These are phyloP conservation scores for Fusarium heterosporum DNA, from an alignment of 2,329 filamentous ascomycete species.

Conservation along the genomic window DNA sequence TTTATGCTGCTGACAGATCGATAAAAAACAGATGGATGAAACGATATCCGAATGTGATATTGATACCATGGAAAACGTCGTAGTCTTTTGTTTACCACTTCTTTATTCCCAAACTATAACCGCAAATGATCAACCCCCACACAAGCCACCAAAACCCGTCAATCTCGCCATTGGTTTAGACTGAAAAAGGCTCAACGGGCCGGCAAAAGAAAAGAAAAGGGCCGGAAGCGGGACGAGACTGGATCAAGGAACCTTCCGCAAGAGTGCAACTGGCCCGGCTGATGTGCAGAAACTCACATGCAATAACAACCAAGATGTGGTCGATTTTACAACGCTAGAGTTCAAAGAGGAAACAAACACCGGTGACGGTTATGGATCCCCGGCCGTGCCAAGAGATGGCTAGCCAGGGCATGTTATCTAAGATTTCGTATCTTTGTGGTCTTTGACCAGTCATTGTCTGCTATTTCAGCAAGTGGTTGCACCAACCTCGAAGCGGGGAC, in stretches of 20 bases:
- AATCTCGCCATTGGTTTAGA: background rate
- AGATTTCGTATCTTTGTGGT: background rate
- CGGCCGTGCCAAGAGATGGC: slow-evolving; percentile 19
- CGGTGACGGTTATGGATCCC: slow-evolving; percentile 1
- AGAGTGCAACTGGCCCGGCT: background rate
- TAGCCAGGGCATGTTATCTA: slow-evolving; percentile 17
- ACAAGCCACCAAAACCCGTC: slow-evolving; percentile 6
- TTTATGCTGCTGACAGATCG: too few relatives aligned
- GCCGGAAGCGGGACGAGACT: background rate
- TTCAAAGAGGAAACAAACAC: slow-evolving; percentile 25
- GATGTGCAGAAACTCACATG: slow-evolving; percentile 5
- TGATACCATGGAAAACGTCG: too few relatives aligned
- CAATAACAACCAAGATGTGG: slow-evolving; percentile 2
- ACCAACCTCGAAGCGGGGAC: too few relatives aligned
- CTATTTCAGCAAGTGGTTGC: too few relatives aligned
- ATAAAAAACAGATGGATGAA: too few relatives aligned
- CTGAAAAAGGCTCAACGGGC: slow-evolving; percentile 22
- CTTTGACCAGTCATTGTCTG: too few relatives aligned
- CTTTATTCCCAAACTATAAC: too few relatives aligned
- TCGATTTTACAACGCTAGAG: slow-evolving; percentile 4
- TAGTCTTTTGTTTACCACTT: too few relatives aligned
- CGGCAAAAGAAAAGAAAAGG: slow-evolving; percentile 7
- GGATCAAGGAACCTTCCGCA: slow-evolving; percentile 4
- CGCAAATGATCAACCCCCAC: background rate
- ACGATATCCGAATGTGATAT: too few relatives aligned